Conservation (phyloP, 2,329 filamentous ascomycete species). For the Harringtonia lauricola region DNA sequence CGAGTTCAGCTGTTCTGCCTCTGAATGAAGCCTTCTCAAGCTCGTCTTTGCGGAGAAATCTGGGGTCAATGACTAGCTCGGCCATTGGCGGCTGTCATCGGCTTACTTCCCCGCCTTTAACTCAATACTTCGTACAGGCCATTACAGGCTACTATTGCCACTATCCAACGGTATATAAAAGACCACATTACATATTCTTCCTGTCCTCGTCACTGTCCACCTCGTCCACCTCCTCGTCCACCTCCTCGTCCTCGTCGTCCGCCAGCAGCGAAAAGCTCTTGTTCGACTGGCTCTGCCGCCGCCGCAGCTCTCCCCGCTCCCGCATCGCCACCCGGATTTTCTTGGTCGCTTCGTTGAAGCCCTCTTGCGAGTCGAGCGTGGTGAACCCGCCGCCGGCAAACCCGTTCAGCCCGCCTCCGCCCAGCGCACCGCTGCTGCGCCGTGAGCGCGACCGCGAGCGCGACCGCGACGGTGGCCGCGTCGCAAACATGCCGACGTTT, state of each 20-base stretch:
- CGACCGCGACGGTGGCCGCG: constrained; percentile 66
- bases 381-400: constrained; percentile 64
- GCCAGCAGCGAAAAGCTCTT: constrained; percentile 9
- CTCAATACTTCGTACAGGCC: background rate
- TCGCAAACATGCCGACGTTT: constrained; percentile 81
- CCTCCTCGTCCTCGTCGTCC: constrained; percentile 10
- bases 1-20: no score
- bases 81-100: constrained; percentile 6
- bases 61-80: no score
- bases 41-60: background rate
- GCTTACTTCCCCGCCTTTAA: constrained; percentile 3
- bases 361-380: constrained; percentile 51
- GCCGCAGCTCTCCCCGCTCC: constrained; percentile 54
- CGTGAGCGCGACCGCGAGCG: constrained; percentile 70
- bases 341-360: constrained; percentile 71
- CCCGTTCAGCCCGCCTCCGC: constrained; percentile 46
- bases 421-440: constrained; percentile 57
- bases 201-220: constrained; percentile 3
- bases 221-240: constrained; percentile 8
- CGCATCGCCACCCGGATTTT: constrained; percentile 80
- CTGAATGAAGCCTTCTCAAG: no score
- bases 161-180: no score
- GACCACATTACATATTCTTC: no score
- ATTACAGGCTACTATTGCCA: no score
- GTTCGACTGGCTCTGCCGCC: constrained; percentile 36